Evolutionary conservation across 1,139 yeast genomes (phyloP).

Genomic region (Nakaseomyces uthaithaninus): DNA sequence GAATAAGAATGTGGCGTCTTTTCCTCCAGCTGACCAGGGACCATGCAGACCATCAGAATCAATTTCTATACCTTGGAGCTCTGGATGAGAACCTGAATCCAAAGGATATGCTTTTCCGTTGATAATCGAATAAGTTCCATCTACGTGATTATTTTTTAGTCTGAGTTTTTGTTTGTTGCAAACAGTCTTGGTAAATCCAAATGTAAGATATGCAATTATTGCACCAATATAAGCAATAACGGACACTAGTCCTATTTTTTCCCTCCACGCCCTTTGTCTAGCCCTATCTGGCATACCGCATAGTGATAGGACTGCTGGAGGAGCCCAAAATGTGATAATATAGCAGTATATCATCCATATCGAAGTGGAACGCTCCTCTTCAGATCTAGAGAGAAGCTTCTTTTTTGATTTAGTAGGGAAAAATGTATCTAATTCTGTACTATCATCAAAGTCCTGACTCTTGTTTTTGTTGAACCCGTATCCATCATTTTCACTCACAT

Average conservation of each 20-base stretch:
- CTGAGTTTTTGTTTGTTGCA: conserved; percentile 51
- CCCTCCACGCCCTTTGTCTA: conserved; percentile 95
- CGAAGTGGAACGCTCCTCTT: conserved; percentile 37
- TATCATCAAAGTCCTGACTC: conserved; percentile 5
- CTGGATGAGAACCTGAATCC: conserved; percentile 65
- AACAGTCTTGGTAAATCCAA: conserved; percentile 84
- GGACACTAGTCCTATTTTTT: conserved; percentile 77
- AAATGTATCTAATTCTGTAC: conserved; percentile 2
- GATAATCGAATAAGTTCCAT: conserved; percentile 56
- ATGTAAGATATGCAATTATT: conserved; percentile 75
- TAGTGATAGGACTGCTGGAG: conserved; percentile 58
- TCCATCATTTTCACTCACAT: conserved; percentile 3
- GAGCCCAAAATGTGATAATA: conserved; percentile 84
- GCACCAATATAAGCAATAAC: conserved; percentile 69
- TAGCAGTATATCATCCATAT: conserved; percentile 81
- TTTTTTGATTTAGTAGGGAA: conserved; percentile 3
- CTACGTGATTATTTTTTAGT: conserved; percentile 51
- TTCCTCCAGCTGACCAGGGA: conserved; percentile 82
- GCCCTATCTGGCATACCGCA: conserved; percentile 75
- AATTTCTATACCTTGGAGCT: conserved; percentile 62
- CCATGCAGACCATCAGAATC: conserved; percentile 72
- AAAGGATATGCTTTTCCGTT: conserved; percentile 78
- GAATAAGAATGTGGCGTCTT: conserved; percentile 79
- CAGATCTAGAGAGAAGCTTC: conserved; percentile 8
- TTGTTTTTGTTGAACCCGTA: neutral